Evolutionary conservation across 768 basidiomycete species (phyloP), one percentile per base, ranked within the genome.

Genomic region (Gymnopilus junonius): DNA sequence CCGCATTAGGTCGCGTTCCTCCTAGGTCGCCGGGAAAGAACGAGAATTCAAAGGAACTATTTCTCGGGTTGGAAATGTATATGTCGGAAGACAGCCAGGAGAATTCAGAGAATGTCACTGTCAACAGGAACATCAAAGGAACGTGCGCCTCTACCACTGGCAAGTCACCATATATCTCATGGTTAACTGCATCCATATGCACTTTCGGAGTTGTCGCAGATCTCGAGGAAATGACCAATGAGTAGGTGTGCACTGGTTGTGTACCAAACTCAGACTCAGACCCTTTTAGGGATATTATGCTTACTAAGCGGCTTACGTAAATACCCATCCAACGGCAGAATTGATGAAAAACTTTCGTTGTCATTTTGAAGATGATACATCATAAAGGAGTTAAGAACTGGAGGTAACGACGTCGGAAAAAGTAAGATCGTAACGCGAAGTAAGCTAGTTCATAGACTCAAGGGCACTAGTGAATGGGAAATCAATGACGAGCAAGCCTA

Each of bases 151-250:
- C 29, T 15, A 32, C 48, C 29, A 51, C n/a, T n/a, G n/a, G n/a
- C n/a, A 46, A 17, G 40, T 20, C 27, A 31, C 48, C 48, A 51
- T 17, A 51, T 17, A 3, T 50, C 27, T 17, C 48, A 29, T 32
- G 10, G 59, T 59, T 54, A 27, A 21, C 27, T 12, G 37, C 39
- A 42, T 39, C n/a, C 59, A 54, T 42, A 29, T 40, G 59, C 42
- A 43, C 17, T 53, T 27, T 61, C 53, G 17, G 54, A 37, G 31
- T 31, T 51, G 25, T 17, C 53, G 48, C 23, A 58, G 43, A 45
- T 45, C 20, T 35, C 58, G 46, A 50, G 58, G 58, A 50, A 17
- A 59, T 48, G 58, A 45, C 31, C 31, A 59, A 35, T 58, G 43
- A 20, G 34, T 25, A 46, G 32, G 25, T 39, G 35, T 27, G 14